Conservation (phyloP, 306 rosid genomes). For the Trifolium pratense region DNA sequence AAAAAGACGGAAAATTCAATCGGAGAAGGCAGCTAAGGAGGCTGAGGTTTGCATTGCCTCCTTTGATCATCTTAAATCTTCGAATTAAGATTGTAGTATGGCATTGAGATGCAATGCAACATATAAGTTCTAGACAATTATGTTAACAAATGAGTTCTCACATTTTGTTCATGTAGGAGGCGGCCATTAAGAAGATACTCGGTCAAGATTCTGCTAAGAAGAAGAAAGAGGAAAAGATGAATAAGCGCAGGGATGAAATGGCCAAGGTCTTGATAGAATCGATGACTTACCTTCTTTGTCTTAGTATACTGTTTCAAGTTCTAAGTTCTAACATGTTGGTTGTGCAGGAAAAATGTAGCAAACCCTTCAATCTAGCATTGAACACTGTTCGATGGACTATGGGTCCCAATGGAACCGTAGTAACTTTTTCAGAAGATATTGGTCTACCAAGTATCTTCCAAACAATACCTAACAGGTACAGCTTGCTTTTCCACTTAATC, state of each 20-base stretch:
- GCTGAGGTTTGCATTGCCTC: constrained; percentile 58
- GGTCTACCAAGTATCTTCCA: constrained; percentile 63
- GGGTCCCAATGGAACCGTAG: constrained; percentile 56
- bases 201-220: constrained; percentile 69
- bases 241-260: constrained; percentile 51
- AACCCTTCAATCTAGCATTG: constrained; percentile 47
- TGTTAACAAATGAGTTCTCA: constrained; percentile 29
- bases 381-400: constrained; percentile 57
- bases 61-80: constrained; percentile 24
- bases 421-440: constrained; percentile 62
- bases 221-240: constrained; percentile 61
- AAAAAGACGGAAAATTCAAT: constrained; percentile 61
- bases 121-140: constrained; percentile 4
- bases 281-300: constrained; percentile 1
- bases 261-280: constrained; percentile 36
- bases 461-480: constrained; percentile 53
- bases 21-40: constrained; percentile 62
- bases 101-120: constrained; percentile 30
- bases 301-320: constrained; percentile 8
- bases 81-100: constrained; percentile 20
- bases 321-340: constrained; percentile 34
- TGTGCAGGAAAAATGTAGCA: constrained; percentile 54
- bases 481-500: constrained; percentile 9
- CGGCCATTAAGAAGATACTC: constrained; percentile 68
- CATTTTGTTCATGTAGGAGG: constrained; percentile 52